A percentile compares a stretch with the other conserved stretches of the same genome.
phyloP scores from a whole-genome alignment of 2,329 filamentous ascomycete genomes.

The Epichloe glyceriae region DNA sequence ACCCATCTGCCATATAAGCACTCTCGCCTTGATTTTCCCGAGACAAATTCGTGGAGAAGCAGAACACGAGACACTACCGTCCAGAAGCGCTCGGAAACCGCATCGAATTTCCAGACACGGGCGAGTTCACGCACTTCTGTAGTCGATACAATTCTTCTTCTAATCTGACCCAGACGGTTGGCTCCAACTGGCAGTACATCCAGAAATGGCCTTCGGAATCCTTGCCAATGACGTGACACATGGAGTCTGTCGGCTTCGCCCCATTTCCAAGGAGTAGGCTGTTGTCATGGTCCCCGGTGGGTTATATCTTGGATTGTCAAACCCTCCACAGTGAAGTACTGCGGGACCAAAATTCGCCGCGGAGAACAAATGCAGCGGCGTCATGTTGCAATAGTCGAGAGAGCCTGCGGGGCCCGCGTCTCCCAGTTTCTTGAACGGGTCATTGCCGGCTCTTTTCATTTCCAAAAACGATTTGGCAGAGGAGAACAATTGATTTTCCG shows the following conservation, averaged over 20 bases:
- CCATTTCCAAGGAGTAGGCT: constrained; percentile 1
- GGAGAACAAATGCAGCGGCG: constrained; percentile 3
- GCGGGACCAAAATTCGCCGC: constrained; percentile 5
- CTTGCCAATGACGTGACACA: constrained; percentile 5
- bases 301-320: constrained; percentile 2
- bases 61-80: too few relatives aligned
- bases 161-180: constrained; percentile 5
- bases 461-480: background rate
- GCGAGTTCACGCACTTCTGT: constrained; percentile 6
- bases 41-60: too few relatives aligned
- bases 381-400: constrained; percentile 4
- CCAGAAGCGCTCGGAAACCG: background rate
- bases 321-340: background rate
- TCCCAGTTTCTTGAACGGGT: background rate
- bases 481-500: constrained; percentile 1
- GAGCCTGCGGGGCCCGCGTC: background rate
- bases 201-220: constrained; percentile 5
- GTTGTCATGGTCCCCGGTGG: constrained; percentile 4
- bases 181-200: constrained; percentile 7
- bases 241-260: background rate
- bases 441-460: background rate
- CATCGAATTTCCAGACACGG: constrained; percentile 2
- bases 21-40: too few relatives aligned
- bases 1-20: too few relatives aligned
- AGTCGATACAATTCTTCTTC: constrained; percentile 7